phyloP scores from a whole-genome alignment of 1,284 basidiomycete genomes.

The Lignosus rhinocerotis region DNA sequence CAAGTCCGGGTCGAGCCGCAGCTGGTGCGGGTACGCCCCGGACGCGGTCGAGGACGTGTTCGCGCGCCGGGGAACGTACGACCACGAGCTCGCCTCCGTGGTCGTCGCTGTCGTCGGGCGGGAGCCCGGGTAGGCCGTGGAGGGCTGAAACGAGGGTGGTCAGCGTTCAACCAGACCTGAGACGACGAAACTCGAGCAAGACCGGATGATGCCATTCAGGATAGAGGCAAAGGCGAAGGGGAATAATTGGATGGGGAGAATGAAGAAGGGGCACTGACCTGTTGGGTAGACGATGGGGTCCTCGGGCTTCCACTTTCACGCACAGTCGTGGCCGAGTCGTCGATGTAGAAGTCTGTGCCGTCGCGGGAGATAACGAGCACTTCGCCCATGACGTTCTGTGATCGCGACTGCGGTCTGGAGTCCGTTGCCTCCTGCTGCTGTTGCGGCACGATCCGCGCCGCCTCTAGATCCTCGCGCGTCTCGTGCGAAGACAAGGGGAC shows the following conservation, averaged over 20 bases:
- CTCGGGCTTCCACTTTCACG: conserved; percentile 1
- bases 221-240: neutral
- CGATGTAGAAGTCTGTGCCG: conserved; percentile 21
- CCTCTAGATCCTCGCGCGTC: neutral
- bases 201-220: neutral
- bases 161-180: neutral
- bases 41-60: conserved; percentile 21
- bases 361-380: conserved; percentile 27
- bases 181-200: neutral
- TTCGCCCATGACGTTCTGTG: neutral
- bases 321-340: conserved; percentile 7
- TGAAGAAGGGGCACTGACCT: conserved; percentile 3
- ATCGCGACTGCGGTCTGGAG: neutral
- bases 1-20: conserved; percentile 15
- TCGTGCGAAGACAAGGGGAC: neutral
- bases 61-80: conserved; percentile 13
- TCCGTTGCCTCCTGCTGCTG: neutral
- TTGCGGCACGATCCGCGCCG: neutral
- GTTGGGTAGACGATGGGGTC: neutral
- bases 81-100: conserved; percentile 7
- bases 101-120: neutral
- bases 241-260: neutral
- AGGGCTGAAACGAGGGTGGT: neutral
- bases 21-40: conserved; percentile 20
- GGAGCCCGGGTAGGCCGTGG: conserved; percentile 1